Evolutionary conservation across 179 eudicot species (phyloP).

Genomic region (Nepenthes alata): DNA sequence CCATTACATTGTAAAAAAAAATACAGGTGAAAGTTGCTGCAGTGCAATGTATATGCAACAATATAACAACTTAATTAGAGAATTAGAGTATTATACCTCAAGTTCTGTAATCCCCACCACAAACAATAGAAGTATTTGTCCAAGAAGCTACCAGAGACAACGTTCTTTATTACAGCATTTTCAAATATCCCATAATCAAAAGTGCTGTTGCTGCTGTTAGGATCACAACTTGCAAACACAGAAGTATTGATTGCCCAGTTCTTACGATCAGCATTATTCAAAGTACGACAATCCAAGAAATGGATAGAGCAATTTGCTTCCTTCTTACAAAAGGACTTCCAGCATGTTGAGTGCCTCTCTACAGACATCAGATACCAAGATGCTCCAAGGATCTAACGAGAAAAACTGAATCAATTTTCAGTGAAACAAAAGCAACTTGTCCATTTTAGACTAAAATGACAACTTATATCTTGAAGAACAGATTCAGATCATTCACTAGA

Average conservation of each 20-base stretch:
- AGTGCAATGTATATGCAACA: background rate
- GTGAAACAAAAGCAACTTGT: too few species aligned
- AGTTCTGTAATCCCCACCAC: constrained; percentile 83
- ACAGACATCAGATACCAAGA: constrained; percentile 70
- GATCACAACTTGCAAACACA: constrained; percentile 41
- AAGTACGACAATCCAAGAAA: constrained; percentile 47
- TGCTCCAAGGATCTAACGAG: constrained; percentile 53
- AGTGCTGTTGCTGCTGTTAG: constrained; percentile 15
- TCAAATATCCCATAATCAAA: constrained; percentile 57
- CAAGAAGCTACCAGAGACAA: constrained; percentile 35
- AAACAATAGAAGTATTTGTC: constrained; percentile 72
- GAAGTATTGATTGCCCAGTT: constrained; percentile 47
- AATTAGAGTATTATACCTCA: constrained; percentile 33
- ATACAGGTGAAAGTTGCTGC: background rate
- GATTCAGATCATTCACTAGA: background rate
- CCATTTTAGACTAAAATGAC: background rate
- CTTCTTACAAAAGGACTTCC: constrained; percentile 38
- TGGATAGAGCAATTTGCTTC: constrained; percentile 30
- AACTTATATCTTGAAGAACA: background rate
- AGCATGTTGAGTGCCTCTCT: constrained; percentile 58
- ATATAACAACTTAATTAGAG: background rate
- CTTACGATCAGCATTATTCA: constrained; percentile 14
- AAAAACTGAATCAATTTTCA: background rate
- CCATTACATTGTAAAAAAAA: background rate
- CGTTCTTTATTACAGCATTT: constrained; percentile 36